phyloP scores from a whole-genome alignment of 352 stramenopile species.

The Pythium biforme region DNA sequence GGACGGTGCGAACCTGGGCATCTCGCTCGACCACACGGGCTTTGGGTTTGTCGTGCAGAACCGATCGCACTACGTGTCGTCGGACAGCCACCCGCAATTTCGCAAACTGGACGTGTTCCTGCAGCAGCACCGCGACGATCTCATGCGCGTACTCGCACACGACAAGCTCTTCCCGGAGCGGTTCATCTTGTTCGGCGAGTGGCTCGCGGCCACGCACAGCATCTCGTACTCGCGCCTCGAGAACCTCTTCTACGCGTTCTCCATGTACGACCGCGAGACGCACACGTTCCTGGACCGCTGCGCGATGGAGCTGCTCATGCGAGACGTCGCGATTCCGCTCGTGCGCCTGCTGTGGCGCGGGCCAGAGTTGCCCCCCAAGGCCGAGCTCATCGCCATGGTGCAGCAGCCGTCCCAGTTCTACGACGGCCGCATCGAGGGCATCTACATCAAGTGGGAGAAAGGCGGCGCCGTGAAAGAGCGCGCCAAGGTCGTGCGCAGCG shows the following conservation, averaged over 20 bases:
- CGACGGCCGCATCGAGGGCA: conserved; percentile 45
- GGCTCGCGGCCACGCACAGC: conserved; percentile 76
- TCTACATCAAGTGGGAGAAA: conserved; percentile 62
- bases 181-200: conserved; percentile 83
- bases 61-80: conserved; percentile 63
- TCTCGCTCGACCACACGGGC: conserved; percentile 54
- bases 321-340: conserved; percentile 33
- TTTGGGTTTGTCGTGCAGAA: conserved; percentile 70
- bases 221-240: conserved; percentile 69
- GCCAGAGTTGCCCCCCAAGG: conserved; percentile 23
- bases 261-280: conserved; percentile 65
- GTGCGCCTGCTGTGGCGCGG: conserved; percentile 47
- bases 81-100: conserved; percentile 67
- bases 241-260: conserved; percentile 78
- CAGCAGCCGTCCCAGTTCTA: conserved; percentile 42
- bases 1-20: conserved; percentile 83
- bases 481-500: conserved; percentile 58
- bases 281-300: conserved; percentile 18
- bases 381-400: conserved; percentile 40
- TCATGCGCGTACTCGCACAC: conserved; percentile 46
- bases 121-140: conserved; percentile 31
- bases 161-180: conserved; percentile 57
- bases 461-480: conserved; percentile 42
- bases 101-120: conserved; percentile 61
- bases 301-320: conserved; percentile 24